Base-by-base conservation (phyloP, 805 yeast genomes). In the Yamadazyma tumulicola region DNA sequence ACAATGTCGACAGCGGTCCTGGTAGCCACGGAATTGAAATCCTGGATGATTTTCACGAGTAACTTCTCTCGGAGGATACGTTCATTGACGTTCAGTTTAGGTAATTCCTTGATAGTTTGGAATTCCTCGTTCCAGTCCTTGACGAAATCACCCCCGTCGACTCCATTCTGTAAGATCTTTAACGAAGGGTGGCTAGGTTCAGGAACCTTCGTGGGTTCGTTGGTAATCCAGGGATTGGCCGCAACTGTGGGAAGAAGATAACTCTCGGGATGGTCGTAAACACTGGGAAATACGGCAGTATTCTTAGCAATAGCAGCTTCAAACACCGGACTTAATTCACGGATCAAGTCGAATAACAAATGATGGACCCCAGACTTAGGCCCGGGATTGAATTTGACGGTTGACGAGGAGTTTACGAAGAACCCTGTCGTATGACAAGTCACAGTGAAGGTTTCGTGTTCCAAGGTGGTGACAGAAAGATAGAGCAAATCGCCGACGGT, bases 111-210 rank as follows among this genome's bases (percentile, higher is more conserved):
- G 31, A 86, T 71, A 3, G 86, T 71, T 65, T 93, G 97, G 52
- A 79, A 79, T 48, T 93, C 97, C 46, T 84, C 95, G 56, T 88
- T 88, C 85, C 94, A 89, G 49, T 91, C 96, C 49, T 81, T 81
- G 26, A 64, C 59, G 14, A 62, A 54, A 32, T 74, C 80, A 19
- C 74, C 71, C 26, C 80, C 83, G 44, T 77, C 83, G 16, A 72
- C 67, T 24, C 85, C 85, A 43, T 75, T 73, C 27, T 59, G 49
- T 28, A 79, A 61, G 32, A 66, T 65, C 42, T 59, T 74, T 33
- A 70, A 62, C 61, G 84, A 93, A 21, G 79, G 57, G 44, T 81
- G 69, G 16, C 79, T 74, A 31, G 73, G 50, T 50, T 85, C 94
- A 4, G 87, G 76, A 12, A 46, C 45, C 23, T 33, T 37, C 13